These are phyloP conservation scores for Colletotrichum australisinense DNA, from an alignment of 2,329 filamentous ascomycete genomes.

Conservation along the genomic window DNA sequence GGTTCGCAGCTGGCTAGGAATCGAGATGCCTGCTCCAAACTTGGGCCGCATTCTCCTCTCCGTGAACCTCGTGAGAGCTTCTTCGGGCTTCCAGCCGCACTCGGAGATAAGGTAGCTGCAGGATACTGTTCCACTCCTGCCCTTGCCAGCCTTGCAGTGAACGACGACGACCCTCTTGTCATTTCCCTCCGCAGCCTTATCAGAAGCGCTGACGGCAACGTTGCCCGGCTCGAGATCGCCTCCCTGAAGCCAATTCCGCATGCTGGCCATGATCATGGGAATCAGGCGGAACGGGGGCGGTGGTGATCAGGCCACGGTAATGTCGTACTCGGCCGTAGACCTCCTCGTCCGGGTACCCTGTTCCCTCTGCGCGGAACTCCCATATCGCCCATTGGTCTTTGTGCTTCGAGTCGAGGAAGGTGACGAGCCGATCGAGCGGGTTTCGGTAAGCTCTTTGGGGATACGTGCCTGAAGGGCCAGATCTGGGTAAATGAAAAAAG, in stretches of 20 bases:
- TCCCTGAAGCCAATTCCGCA: conserved; percentile 86
- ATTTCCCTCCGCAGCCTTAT: conserved; percentile 40
- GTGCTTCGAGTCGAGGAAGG: conserved; percentile 89
- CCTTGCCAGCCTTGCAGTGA: conserved; percentile 98
- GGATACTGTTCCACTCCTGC: conserved; percentile 86
- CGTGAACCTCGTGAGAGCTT: conserved; percentile 72
- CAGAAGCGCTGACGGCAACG: conserved; percentile 11
- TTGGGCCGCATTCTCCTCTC: conserved; percentile 88
- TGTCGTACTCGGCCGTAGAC: conserved; percentile 89
- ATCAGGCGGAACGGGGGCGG: conserved; percentile 90
- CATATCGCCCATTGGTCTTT: conserved; percentile 90
- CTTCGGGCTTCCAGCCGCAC: conserved; percentile 69
- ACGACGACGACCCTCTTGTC: conserved; percentile 81
- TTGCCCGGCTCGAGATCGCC: conserved; percentile 49
- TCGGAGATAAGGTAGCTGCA: conserved; percentile 93
- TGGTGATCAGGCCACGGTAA: conserved; percentile 97
- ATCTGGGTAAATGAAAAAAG: conserved; percentile 64
- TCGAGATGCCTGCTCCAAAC: conserved; percentile 91
- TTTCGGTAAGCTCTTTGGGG: conserved; percentile 95
- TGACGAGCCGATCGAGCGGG: conserved; percentile 86
- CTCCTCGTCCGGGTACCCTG: conserved; percentile 91
- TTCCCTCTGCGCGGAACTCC: conserved; percentile 97
- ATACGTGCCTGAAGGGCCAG: conserved; percentile 89
- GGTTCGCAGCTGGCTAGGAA: conserved; percentile 91
- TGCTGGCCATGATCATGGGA: conserved; percentile 89